phyloP scores from a whole-genome alignment of 495 filamentous ascomycete species.

The Hypomontagnella monticulosa region DNA sequence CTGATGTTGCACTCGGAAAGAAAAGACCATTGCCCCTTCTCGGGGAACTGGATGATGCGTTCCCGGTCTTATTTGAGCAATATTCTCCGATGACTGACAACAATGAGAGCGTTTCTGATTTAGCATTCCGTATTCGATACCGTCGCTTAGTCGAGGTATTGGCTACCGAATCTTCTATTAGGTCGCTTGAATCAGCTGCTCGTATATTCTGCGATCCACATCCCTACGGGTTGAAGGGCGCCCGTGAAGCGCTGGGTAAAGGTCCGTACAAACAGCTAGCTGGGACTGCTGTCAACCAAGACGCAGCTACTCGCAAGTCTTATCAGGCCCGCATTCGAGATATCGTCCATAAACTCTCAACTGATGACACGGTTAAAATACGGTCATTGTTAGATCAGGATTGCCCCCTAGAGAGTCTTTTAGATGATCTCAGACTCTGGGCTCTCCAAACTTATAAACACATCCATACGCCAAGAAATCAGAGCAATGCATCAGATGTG shows the following conservation, averaged over 20 bases:
- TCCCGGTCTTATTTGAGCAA: slow-evolving; percentile 19
- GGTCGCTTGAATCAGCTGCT: slow-evolving; percentile 27
- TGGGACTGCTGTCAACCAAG: slow-evolving; percentile 15
- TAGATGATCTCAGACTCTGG: slow-evolving; percentile 33
- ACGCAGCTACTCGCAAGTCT: background rate
- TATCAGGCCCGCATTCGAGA: slow-evolving; percentile 19
- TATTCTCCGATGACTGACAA: background rate
- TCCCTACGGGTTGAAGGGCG: background rate
- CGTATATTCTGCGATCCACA: slow-evolving; percentile 32
- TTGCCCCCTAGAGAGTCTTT: slow-evolving; percentile 23
- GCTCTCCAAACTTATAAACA: slow-evolving; percentile 26
- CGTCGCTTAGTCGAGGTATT: slow-evolving; percentile 24
- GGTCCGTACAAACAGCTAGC: slow-evolving; percentile 35
- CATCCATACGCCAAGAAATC: slow-evolving; percentile 4
- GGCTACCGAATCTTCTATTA: background rate
- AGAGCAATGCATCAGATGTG: background rate
- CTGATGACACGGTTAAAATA: slow-evolving; percentile 5
- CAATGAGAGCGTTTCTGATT: background rate
- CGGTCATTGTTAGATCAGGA: slow-evolving; percentile 13
- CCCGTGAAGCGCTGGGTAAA: slow-evolving; percentile 15
- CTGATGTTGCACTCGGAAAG: slow-evolving; percentile 18
- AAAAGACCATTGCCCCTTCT: slow-evolving; percentile 17
- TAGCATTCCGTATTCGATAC: slow-evolving; percentile 39
- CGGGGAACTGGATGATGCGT: slow-evolving; percentile 33
- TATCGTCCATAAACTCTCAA: slow-evolving; percentile 13